Conservation (phyloP, 225 moss, liverwort and hornwort species). For the Pseudoscleropodium purum region DNA sequence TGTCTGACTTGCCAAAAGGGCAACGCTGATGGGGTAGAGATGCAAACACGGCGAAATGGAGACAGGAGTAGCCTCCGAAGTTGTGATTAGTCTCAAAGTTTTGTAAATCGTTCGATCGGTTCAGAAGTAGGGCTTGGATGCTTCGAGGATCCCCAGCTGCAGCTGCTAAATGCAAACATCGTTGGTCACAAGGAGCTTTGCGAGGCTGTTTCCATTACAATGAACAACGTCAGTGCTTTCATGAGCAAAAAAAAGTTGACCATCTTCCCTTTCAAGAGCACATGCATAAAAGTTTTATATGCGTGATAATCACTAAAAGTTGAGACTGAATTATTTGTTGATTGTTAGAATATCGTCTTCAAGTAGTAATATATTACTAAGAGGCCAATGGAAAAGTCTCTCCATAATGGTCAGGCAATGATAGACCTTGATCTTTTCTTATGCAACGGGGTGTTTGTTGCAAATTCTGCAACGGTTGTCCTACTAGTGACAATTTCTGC, state of each 20-base stretch:
- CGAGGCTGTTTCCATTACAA: neutral
- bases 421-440: neutral
- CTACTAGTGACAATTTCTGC: no score
- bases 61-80: neutral
- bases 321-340: neutral
- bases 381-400: neutral
- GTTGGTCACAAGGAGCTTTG: neutral
- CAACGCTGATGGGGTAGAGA: neutral
- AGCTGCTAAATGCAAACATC: neutral
- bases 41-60: neutral
- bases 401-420: neutral
- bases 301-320: neutral
- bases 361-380: neutral
- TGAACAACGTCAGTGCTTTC: neutral
- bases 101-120: neutral
- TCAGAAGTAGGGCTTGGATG: neutral
- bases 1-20: no score
- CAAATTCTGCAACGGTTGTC: neutral
- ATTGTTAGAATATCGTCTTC: neutral
- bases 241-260: neutral
- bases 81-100: neutral
- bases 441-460: neutral
- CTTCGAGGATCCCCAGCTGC: neutral
- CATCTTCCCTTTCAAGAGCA: neutral
- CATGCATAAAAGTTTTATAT: neutral